Evolutionary conservation across 1,284 basidiomycete genomes (phyloP), one percentile per base, ranked within the genome.

Genomic region (Trametes sp.): DNA sequence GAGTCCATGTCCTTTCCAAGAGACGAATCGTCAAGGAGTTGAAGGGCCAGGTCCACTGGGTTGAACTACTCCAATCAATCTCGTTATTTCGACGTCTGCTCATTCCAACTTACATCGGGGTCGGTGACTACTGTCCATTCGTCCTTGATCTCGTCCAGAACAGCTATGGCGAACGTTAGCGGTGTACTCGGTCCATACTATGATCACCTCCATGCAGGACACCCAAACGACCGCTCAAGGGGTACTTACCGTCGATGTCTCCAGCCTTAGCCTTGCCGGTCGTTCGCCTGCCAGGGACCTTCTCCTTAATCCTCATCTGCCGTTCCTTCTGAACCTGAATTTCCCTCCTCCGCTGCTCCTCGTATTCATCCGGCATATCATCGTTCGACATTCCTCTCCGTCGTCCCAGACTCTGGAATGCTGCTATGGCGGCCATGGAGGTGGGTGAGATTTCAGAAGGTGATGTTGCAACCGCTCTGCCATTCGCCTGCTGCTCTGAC

Each of bases 91-190:
- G 31, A 61, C 59, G 66, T 50, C 46, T 48, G 57, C 38, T 49
- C 57, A 42, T 14, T 16, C 24, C 33, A 35, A 72, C 88, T 80
- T 75, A 94, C 93, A 75, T 96, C 92, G 50, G 90, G 86, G 67
- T 95, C 87, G 62, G 93, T 87, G 49, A 96, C 87, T 71, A 94
- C 90, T 64, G 93, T 92, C 95, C 95, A 98, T 62, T 94, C 94
- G 67, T 92, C 89, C 71, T 87, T 88, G 65, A 98, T 93, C 74
- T 92, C 87, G 65, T 92, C 87, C 66, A 98, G 78, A 4, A 98
- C 87, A 62, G 89, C 94, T 95, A 68, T 59, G 19, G 38, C 9
- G 31, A 24, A n/a, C 24, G 51, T 69, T 33, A 69, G 64, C 28
- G 45, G 35, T 13, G 5, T 24, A 24, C 23, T 16, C 11, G 13